A percentile compares a stretch with the other conserved stretches of the same genome.
Evolutionary conservation across 1,139 yeast species (phyloP).

Genomic region (Yamadazyma mexicana): DNA sequence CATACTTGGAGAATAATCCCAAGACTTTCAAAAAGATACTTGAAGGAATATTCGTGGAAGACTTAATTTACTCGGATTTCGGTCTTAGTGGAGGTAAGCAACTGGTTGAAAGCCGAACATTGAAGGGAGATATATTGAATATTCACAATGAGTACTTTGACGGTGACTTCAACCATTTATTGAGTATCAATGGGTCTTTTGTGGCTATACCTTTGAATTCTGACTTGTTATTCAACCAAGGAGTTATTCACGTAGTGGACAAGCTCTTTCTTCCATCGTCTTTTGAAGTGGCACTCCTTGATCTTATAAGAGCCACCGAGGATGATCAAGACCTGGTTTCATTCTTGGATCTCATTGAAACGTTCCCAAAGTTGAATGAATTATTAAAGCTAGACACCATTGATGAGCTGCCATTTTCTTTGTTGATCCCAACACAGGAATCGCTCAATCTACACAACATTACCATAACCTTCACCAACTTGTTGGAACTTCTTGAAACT

Average conservation of each 20-base stretch:
- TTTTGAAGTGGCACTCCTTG: conserved; percentile 53
- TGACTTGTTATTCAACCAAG: conserved; percentile 78
- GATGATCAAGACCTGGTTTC: conserved; percentile 41
- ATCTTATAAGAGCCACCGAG: conserved; percentile 50
- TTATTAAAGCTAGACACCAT: conserved; percentile 18
- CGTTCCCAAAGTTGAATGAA: conserved; percentile 26
- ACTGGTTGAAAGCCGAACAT: conserved; percentile 25
- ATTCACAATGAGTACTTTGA: conserved; percentile 23
- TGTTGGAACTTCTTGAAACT: conserved; percentile 58
- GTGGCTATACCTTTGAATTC: conserved; percentile 43
- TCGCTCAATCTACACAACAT: conserved; percentile 57
- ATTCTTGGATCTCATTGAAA: conserved; percentile 49
- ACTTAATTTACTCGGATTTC: conserved; percentile 68
- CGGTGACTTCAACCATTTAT: conserved; percentile 26
- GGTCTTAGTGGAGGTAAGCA: conserved; percentile 24
- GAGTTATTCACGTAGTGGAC: conserved; percentile 76
- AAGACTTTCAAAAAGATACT: conserved; percentile 52
- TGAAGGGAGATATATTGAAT: conserved; percentile 37
- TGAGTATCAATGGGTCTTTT: conserved; percentile 26
- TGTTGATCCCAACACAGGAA: conserved; percentile 71
- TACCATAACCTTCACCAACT: conserved; percentile 40
- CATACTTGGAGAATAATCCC: conserved; percentile 56
- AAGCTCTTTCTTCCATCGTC: conserved; percentile 58
- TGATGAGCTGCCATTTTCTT: conserved; percentile 49
- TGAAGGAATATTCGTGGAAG: conserved; percentile 60